Evolutionary conservation across 768 basidiomycete species (phyloP), one percentile per base, ranked within the genome.

Genomic region (Sporobolomyces pararoseus): DNA sequence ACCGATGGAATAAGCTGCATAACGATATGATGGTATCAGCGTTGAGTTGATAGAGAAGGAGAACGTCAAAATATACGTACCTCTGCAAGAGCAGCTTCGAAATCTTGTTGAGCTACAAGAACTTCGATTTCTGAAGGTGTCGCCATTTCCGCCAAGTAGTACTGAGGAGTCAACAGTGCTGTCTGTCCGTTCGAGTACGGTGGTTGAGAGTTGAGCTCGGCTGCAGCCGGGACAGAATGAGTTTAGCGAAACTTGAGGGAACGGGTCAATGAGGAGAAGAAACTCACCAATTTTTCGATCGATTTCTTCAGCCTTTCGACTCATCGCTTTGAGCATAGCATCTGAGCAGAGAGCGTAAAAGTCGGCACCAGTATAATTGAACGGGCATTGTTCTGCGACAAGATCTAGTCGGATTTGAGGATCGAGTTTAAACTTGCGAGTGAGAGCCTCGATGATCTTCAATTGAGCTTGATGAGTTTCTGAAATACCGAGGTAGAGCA

Each of bases 271-370:
- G 49, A 1, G 7, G 17, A 19, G 31, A 13, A 63, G 25, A 3
- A 17, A 50, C 84, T 57, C 75, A 88, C 89, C 85, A 55, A 98
- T 88, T 75, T 85, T 87, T 10, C 76, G 78, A 68, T 98, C 95
- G 19, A 98, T 81, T 58, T 84, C 84, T 69, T 85, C 84, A 0
- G 96, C 94, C 73, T 88, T 91, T 44, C 89, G 82, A 27, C 91
- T 87, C 87, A 99, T 95, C 14, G 96, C 91, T 78, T 90, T 89
- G 65, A 99, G 83, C 84, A 99, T 86, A 1, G 96, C 94, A 79
- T 99, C 95, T 7, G 92, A 89, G 79, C 96, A 98, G 13, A 99
- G 82, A 0, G 96, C 96, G 81, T 99, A 98, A 72, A 98, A 93
- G 78, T 99, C 96, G 49, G 96, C 96, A 51, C 96, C 96, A 3